Base-by-base conservation (phyloP, 345 rosid species). In the Lepidium africanum region DNA sequence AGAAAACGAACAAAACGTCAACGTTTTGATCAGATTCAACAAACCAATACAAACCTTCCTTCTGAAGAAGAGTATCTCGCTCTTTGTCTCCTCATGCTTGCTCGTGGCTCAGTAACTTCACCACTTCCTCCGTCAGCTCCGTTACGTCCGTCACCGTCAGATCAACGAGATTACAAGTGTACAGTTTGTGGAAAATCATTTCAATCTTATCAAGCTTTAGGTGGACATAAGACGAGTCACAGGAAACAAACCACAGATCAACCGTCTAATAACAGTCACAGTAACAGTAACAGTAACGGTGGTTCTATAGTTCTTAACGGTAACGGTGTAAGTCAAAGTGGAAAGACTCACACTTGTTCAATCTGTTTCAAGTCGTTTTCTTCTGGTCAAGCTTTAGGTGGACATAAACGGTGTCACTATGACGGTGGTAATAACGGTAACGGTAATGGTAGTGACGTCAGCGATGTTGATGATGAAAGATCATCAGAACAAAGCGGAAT, bases 141-240 rank as follows among this genome's bases (percentile, higher is more conserved):
- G 9, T 67, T 36, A 35, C 66, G 32, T 5, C 74, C 5, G 7
- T 69, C 23, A 5, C 78, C 72, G 5, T 51, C 52, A 21, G 69
- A 59, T 70, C 77, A 73, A 52, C 77, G 76, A 17, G 59, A 68
- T 23, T 82, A 85, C 85, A 84, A 82, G 85, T 92, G 98, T 59
- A 63, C 85, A 10, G 94, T 91, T 5, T 91, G 97, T 70, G 80
- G 78, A 73, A 91, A 84, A 75, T 83, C 84, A 1, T 89, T 92
- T 62, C 66, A 82, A 11, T 89, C 96, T 47, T 92, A 89, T 70
- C 98, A 92, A 71, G 98, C 96, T 10, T 78, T 92, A 25, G 98
- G 98, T 13, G 98, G 98, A 6, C 98, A 92, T 77, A 92, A 92
- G 69, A 90, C 98, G 36, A 92, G 96, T 61, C 98, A 92, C 80